Evolutionary conservation across 2,329 filamentous ascomycete species (phyloP).

Genomic region (Neonectria faginata): DNA sequence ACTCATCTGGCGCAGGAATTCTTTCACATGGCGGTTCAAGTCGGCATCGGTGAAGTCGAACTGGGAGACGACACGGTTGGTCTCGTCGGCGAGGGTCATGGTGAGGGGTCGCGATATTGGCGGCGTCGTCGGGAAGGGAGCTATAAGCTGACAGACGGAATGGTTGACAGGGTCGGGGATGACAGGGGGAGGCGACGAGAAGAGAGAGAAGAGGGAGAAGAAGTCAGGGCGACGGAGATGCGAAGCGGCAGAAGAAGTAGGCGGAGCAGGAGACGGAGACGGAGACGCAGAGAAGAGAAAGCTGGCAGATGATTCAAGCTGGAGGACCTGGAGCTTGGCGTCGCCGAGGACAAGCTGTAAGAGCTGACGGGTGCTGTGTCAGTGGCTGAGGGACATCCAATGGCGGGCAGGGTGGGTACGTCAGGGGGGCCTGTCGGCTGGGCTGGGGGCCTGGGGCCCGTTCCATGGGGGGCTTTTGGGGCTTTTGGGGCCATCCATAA

Average conservation of each 20-base stretch:
- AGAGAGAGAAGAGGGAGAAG: slow-evolving; percentile 42
- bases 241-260: slow-evolving; percentile 31
- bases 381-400: slow-evolving; percentile 46
- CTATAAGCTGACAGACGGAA: slow-evolving; percentile 66
- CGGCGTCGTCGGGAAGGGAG: slow-evolving; percentile 64
- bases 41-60: slow-evolving; percentile 86
- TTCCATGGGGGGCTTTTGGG: slow-evolving; percentile 9
- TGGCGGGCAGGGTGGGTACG: slow-evolving; percentile 32
- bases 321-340: slow-evolving; percentile 56
- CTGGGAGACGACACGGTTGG: slow-evolving; percentile 81
- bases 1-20: slow-evolving; percentile 90
- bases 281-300: slow-evolving; percentile 34
- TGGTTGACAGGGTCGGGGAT: slow-evolving; percentile 48
- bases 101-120: slow-evolving; percentile 67
- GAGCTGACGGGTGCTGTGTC: slow-evolving; percentile 52
- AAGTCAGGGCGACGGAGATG: slow-evolving; percentile 48
- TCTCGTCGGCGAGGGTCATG: slow-evolving; percentile 76
- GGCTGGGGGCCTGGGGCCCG: background rate
- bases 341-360: slow-evolving; percentile 65
- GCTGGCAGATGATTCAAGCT: slow-evolving; percentile 44
- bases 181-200: slow-evolving; percentile 50
- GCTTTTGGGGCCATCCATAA: background rate
- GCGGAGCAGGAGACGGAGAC: slow-evolving; percentile 34
- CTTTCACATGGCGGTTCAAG: slow-evolving; percentile 82
- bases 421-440: slow-evolving; percentile 34